These are phyloP conservation scores for Paramecium sexaurelia DNA, from an alignment of 73 alveolate species.

Conservation along the genomic window DNA sequence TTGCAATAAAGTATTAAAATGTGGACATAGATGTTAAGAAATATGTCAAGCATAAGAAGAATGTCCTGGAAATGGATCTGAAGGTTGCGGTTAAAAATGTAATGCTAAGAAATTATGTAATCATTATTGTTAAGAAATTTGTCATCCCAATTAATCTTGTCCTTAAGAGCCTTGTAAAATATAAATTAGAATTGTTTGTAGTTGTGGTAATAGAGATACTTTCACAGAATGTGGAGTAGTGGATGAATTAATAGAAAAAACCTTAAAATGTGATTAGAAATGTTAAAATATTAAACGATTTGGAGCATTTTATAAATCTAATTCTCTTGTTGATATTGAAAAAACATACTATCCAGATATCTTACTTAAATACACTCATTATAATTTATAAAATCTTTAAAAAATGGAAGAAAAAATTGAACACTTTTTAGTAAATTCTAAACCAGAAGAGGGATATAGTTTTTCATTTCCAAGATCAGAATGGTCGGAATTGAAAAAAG, in stretches of 20 bases:
- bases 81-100: constrained; percentile 76
- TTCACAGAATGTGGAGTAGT: constrained; percentile 68
- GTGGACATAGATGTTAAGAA: constrained; percentile 75
- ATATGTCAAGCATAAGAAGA: constrained; percentile 65
- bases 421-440: constrained; percentile 18
- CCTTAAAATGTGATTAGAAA: constrained; percentile 49
- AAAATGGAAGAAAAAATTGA: constrained; percentile 51
- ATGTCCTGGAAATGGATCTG: constrained; percentile 44
- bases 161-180: constrained; percentile 81
- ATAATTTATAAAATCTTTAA: constrained; percentile 30
- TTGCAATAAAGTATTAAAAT: constrained; percentile 68
- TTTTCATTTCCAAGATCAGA: constrained; percentile 50
- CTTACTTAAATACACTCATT: constrained; percentile 57
- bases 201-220: constrained; percentile 75
- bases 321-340: constrained; percentile 53
- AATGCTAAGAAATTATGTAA: constrained; percentile 68
- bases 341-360: constrained; percentile 65
- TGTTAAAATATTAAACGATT: constrained; percentile 61
- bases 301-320: constrained; percentile 53
- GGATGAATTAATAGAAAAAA: constrained; percentile 63
- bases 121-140: constrained; percentile 76
- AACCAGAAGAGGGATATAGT: constrained; percentile 49
- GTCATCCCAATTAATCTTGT: constrained; percentile 80
- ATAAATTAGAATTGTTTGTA: constrained; percentile 75
- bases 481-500: constrained; percentile 48